Conservation (phyloP, 345 rosid genomes). For the Lagerstroemia speciosa region DNA sequence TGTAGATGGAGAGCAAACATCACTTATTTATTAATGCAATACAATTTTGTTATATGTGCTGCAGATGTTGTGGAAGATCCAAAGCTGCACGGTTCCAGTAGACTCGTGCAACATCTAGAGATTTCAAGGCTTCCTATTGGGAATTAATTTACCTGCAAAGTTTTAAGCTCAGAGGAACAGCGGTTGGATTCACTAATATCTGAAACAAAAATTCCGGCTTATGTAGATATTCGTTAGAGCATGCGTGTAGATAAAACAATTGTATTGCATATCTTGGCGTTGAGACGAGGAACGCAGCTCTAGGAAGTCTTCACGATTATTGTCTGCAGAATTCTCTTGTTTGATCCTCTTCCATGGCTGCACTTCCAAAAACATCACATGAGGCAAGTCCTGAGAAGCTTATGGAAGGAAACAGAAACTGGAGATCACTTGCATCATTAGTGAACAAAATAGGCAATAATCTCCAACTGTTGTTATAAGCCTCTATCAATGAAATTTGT, state of each 20-base stretch:
- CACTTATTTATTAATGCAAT: not conserved
- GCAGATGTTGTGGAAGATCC: conserved; percentile 1
- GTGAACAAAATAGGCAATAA: not conserved
- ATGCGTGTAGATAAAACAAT: not conserved
- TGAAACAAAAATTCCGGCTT: not conserved
- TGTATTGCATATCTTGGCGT: not conserved
- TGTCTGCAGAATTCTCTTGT: not conserved
- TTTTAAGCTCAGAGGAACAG: not conserved
- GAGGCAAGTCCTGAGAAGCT: not conserved
- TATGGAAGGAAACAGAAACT: not conserved
- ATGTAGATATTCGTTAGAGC: not conserved
- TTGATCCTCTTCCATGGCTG: not conserved
- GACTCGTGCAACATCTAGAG: not conserved
- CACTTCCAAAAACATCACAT: not conserved
- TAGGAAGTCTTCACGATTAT: not conserved
- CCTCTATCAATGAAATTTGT: not conserved
- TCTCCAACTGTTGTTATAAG: not conserved
- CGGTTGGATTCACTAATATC: not conserved
- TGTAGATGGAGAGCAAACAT: not conserved
- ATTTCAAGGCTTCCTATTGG: not conserved
- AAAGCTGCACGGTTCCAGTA: not conserved
- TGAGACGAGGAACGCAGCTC: not conserved
- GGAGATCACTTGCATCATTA: not conserved
- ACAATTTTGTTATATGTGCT: not conserved
- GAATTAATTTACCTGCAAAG: not conserved